These are phyloP conservation scores for Paramecium tetraurelia DNA, from an alignment of 73 alveolate species.

Conservation along the genomic window DNA sequence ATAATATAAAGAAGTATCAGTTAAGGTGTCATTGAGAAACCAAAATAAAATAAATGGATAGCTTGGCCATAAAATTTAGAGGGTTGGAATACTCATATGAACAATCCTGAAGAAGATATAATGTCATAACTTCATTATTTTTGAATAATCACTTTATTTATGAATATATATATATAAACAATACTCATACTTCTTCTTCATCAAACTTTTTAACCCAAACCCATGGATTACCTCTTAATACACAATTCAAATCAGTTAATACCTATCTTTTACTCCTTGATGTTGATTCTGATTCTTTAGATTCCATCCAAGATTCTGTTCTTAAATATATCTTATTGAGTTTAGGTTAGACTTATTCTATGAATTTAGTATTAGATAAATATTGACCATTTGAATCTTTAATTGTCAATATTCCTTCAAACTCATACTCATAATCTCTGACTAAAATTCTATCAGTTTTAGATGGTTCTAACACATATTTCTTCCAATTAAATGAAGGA, in stretches of 20 bases:
- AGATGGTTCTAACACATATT: constrained; percentile 19
- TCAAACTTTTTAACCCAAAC: constrained; percentile 44
- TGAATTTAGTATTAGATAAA: background rate
- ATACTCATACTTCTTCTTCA: background rate
- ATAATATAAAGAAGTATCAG: background rate
- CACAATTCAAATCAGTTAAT: constrained; percentile 18
- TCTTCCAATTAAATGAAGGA: background rate
- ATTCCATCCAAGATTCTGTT: constrained; percentile 42
- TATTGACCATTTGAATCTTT: background rate
- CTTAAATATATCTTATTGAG: background rate
- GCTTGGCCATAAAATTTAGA: background rate
- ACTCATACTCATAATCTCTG: constrained; percentile 32
- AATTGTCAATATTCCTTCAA: background rate
- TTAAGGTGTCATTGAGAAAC: background rate
- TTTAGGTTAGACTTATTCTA: background rate
- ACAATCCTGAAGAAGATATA: background rate
- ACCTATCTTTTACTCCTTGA: background rate
- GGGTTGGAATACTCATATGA: background rate
- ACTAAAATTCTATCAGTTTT: background rate
- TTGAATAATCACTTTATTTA: background rate
- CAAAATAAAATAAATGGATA: background rate
- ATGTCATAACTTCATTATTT: background rate
- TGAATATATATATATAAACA: background rate
- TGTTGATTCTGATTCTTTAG: background rate
- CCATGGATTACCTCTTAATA: constrained; percentile 37